Evolutionary conservation across 768 basidiomycete species (phyloP).

Genomic region (Amanita pallidorosea): DNA sequence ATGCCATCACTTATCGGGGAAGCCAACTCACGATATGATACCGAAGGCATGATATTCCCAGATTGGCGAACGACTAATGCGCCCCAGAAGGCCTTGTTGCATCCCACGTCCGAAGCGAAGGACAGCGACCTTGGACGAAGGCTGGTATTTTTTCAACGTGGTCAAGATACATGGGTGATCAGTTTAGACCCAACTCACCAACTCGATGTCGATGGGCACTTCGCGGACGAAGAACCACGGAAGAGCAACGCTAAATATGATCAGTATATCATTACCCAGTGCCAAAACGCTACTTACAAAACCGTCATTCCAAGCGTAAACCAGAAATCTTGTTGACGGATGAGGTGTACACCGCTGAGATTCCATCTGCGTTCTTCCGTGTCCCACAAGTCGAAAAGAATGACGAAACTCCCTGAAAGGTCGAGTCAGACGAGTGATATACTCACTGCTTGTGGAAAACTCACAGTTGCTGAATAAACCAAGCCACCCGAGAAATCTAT

Average conservation of each 20-base stretch:
- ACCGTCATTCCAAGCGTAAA: slow-evolving; percentile 63
- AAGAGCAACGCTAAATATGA: slow-evolving; percentile 40
- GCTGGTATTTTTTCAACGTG: slow-evolving; percentile 26
- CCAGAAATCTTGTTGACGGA: slow-evolving; percentile 72
- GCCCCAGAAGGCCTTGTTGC: slow-evolving; percentile 71
- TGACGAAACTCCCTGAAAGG: slow-evolving; percentile 48
- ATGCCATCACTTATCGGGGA: background rate
- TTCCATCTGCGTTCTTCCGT: slow-evolving; percentile 45
- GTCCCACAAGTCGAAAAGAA: slow-evolving; percentile 57
- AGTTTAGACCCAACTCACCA: slow-evolving; percentile 32
- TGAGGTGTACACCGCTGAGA: slow-evolving; percentile 37
- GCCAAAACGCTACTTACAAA: slow-evolving; percentile 34
- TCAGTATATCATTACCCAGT: background rate
- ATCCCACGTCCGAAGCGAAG: slow-evolving; percentile 75
- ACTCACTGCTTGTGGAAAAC: slow-evolving; percentile 4
- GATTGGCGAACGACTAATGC: slow-evolving; percentile 61
- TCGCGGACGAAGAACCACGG: slow-evolving; percentile 72
- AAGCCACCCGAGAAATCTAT: slow-evolving; percentile 72
- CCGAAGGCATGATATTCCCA: slow-evolving; percentile 83
- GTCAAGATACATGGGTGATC: background rate
- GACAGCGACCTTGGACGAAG: slow-evolving; percentile 70
- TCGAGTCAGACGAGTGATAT: background rate
- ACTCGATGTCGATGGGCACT: slow-evolving; percentile 64
- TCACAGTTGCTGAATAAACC: slow-evolving; percentile 40
- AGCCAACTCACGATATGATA: slow-evolving; percentile 49